These are phyloP conservation scores for Ilex aquifolium DNA, from an alignment of 257 asterid genomes.

Conservation along the genomic window DNA sequence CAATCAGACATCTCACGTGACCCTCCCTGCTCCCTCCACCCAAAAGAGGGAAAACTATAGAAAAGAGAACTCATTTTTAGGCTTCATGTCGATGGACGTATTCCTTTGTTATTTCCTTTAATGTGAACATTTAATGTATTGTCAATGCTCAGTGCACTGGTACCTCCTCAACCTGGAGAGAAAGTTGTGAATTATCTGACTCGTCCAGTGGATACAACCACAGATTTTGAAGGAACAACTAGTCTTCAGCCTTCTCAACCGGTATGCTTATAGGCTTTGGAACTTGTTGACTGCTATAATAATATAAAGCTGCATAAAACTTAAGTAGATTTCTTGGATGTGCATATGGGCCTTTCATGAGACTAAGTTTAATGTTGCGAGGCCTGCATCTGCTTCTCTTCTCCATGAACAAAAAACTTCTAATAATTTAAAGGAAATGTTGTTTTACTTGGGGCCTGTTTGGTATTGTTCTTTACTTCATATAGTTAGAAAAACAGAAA, in stretches of 20 bases:
- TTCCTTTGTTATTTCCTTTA: background rate
- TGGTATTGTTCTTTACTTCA: too few species aligned
- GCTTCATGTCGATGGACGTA: too few species aligned
- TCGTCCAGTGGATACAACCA: slow-evolving; percentile 89
- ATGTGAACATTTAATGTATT: background rate
- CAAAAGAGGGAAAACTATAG: too few species aligned
- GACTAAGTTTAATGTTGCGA: background rate
- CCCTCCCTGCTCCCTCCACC: too few species aligned
- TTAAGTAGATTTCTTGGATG: slow-evolving; percentile 4
- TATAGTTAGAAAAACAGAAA: too few species aligned
- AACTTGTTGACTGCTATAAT: slow-evolving; percentile 10
- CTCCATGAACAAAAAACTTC: too few species aligned
- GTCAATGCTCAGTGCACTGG: slow-evolving; percentile 50
- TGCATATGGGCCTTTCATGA: slow-evolving; percentile 11
- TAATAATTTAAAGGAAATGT: too few species aligned
- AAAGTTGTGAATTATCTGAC: slow-evolving; percentile 83
- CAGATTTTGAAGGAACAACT: slow-evolving; percentile 93
- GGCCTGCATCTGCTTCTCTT: too few species aligned
- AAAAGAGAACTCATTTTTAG: too few species aligned
- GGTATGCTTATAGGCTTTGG: slow-evolving; percentile 36
- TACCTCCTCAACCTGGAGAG: slow-evolving; percentile 90
- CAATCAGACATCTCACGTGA: too few species aligned
- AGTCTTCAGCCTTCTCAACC: slow-evolving; percentile 92
- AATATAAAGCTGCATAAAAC: slow-evolving; percentile 7
- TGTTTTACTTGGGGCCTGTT: too few species aligned